A percentile compares a stretch with the other conserved stretches of the same genome.
phyloP scores from a whole-genome alignment of 805 yeast species.

The Trichomonascus vanleenenianus region DNA sequence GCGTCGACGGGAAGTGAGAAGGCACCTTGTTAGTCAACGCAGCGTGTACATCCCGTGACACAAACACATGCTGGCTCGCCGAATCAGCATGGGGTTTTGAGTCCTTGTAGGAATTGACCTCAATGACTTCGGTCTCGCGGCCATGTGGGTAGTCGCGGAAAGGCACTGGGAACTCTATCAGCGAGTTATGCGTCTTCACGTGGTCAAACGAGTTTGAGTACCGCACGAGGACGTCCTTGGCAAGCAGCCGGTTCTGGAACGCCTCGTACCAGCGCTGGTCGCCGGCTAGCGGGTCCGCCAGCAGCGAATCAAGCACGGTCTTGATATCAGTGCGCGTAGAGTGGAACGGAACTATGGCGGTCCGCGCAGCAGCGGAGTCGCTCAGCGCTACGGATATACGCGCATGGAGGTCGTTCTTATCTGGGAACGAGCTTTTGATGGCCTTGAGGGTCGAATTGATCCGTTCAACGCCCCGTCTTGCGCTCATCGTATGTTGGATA shows the following conservation, averaged over 20 bases:
- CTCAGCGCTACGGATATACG: slow-evolving; percentile 19
- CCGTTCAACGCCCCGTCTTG: no score
- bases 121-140: slow-evolving; percentile 23
- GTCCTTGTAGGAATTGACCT: slow-evolving; percentile 23
- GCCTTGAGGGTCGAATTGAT: slow-evolving; percentile 10
- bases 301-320: slow-evolving; percentile 23
- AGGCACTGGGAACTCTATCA: slow-evolving; percentile 24
- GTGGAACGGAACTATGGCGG: slow-evolving; percentile 25
- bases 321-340: slow-evolving; percentile 19
- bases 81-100: slow-evolving; percentile 23
- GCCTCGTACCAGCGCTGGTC: slow-evolving; percentile 25
- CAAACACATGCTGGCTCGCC: slow-evolving; percentile 24
- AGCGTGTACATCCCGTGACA: slow-evolving; percentile 14
- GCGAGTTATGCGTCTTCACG: slow-evolving; percentile 27
- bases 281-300: slow-evolving; percentile 29
- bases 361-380: slow-evolving; percentile 17
- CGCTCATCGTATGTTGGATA: no score
- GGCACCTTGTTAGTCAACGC: slow-evolving; percentile 14
- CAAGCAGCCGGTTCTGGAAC: slow-evolving; percentile 21
- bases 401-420: slow-evolving; percentile 22
- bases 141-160: slow-evolving; percentile 18
- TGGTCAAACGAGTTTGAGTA: slow-evolving; percentile 23
- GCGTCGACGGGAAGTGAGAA: slow-evolving; percentile 17
- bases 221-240: slow-evolving; percentile 27
- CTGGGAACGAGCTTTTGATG: slow-evolving; percentile 19